A percentile compares a stretch with the other conserved stretches of the same genome.
Conservation (phyloP, 2,329 filamentous ascomycete species). For the Stagonosporopsis chrysanthemi region DNA sequence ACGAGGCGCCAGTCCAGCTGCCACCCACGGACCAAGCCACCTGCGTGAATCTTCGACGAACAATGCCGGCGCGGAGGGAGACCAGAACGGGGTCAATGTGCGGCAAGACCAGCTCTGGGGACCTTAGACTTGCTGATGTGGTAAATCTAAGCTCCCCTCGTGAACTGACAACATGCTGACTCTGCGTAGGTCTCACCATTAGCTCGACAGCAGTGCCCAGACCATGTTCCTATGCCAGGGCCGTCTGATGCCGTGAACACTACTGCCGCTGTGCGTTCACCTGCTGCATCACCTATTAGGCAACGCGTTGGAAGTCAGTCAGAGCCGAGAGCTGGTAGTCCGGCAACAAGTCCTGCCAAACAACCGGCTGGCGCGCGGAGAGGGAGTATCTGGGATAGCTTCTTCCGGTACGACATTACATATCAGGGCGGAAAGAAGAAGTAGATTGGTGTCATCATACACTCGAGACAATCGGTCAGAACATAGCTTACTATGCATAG, state of each 20-base stretch:
- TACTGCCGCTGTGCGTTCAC: conserved; percentile 21
- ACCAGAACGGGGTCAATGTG: conserved; percentile 51
- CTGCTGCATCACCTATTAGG: conserved; percentile 26
- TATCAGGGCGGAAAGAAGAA: conserved; percentile 50
- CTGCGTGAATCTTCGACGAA: conserved; percentile 43
- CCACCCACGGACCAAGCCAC: conserved; percentile 43
- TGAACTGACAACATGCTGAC: conserved; percentile 21
- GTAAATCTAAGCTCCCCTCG: conserved; percentile 43
- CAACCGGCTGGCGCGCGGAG: conserved; percentile 30
- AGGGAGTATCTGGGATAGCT: conserved; percentile 49
- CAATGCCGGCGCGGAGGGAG: conserved; percentile 21
- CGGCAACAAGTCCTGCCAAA: conserved; percentile 35
- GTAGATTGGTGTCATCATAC: conserved; percentile 8
- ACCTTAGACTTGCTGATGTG: conserved; percentile 46
- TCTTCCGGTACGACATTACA: conserved; percentile 51
- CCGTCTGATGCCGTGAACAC: conserved; percentile 18
- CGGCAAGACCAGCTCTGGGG: conserved; percentile 55
- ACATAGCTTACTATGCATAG: background rate
- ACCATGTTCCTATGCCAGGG: conserved; percentile 23
- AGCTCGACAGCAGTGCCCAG: conserved; percentile 25
- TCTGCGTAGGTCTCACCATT: conserved; percentile 1
- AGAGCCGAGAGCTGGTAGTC: conserved; percentile 29
- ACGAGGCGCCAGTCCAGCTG: conserved; percentile 42
- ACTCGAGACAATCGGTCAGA: background rate
- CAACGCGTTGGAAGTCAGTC: conserved; percentile 26